Evolutionary conservation across 352 stramenopile species (phyloP), one percentile per base, ranked within the genome.

Genomic region (Pythium scleroteichum): DNA sequence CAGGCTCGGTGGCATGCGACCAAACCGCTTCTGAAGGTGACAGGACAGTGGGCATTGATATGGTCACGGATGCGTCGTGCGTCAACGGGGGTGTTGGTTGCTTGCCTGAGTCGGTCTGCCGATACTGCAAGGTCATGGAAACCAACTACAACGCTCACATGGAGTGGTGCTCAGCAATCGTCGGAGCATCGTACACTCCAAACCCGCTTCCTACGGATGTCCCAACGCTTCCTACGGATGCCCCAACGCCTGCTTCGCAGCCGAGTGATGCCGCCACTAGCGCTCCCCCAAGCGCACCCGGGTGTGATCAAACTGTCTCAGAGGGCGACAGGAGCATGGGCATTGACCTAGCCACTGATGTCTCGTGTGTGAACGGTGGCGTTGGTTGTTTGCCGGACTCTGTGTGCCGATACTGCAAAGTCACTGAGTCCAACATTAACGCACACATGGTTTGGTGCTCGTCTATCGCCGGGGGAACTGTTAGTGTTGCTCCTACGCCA

Each of bases 51-150:
- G 60, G 60, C 32, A 58, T 68, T 23, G 20, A 62, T 24, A 56
- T 68, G 39, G 60, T 68, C 35, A 68, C 60, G 22, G 60, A 68
- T 42, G 26, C n/a, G 1, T 53, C 57, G 26, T 64, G 51, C 22
- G 16, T 45, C 20, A 38, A 7, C n/a, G 48, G 16, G 14, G 27
- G 62, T 29, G n/a, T 65, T 23, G 46, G 51, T 14, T 61, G 52
- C 32, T 23, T 57, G 41, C 7, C 2, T 2, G 35, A 53, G 9
- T 51, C 57, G 10, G 42, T 52, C 10, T 65, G 58, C 29, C 56
- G 56, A 14, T 57, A 40, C 39, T 64, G 56, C n/a, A 63, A 63
- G 55, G 9, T 38, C 10, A 29, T 42, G 41, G 46, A 55, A 26
- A 56, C 45, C 7, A 24, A 8, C 1, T 17, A 12, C 16, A 45